Evolutionary conservation across 768 basidiomycete species (phyloP).

Genomic region (Fomitopsis pulvina): DNA sequence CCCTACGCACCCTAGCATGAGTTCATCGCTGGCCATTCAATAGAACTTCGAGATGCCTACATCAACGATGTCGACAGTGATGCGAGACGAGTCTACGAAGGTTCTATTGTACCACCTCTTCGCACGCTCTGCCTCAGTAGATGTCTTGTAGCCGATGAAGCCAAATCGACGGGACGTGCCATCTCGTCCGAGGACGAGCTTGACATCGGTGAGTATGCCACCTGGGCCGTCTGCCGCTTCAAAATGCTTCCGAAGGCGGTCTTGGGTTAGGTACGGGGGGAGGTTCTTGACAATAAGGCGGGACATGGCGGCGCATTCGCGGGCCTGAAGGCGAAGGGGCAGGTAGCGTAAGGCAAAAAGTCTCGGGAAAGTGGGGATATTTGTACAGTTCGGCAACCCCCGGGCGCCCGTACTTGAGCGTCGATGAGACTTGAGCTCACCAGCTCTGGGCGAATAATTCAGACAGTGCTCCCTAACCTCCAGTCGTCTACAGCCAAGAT

Average conservation of each 20-base stretch:
- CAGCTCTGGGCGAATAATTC: background rate
- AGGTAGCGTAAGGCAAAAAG: constrained; percentile 2
- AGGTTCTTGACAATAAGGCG: constrained; percentile 81
- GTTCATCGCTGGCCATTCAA: no score
- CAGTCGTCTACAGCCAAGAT: background rate
- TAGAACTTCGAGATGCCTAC: constrained; percentile 37
- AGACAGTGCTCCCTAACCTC: no score
- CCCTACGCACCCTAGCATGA: constrained; percentile 38
- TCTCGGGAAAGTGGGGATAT: background rate
- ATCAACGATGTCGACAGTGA: constrained; percentile 71
- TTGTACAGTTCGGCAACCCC: background rate
- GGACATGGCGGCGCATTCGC: constrained; percentile 63
- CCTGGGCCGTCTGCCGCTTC: constrained; percentile 50
- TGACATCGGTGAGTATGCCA: constrained; percentile 80
- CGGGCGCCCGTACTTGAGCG: background rate
- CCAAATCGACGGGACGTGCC: constrained; percentile 85
- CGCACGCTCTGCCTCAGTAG: constrained; percentile 66
- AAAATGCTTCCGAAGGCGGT: constrained; percentile 62
- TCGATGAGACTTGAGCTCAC: background rate
- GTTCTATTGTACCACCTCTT: constrained; percentile 81
- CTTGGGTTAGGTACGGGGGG: constrained; percentile 60
- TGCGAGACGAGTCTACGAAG: constrained; percentile 73
- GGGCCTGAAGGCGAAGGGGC: background rate
- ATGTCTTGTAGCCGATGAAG: constrained; percentile 85
- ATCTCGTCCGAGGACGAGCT: constrained; percentile 68